A percentile compares a stretch with the other conserved stretches of the same genome.
These are phyloP conservation scores for Wallacemonas sp. DNA, from an alignment of 208 protist species.

Conservation along the genomic window DNA sequence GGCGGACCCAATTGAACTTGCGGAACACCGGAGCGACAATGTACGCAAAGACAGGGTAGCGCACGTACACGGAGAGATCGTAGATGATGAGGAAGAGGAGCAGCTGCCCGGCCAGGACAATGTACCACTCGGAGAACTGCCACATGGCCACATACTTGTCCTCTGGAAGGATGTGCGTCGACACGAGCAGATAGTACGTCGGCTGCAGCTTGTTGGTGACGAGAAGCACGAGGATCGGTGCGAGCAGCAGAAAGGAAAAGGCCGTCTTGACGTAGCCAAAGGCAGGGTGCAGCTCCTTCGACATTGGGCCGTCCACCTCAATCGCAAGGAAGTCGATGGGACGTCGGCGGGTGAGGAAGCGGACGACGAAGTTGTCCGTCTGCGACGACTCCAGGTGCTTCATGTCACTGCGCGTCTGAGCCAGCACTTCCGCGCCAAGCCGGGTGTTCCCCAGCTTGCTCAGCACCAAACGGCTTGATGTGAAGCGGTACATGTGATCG, in stretches of 20 bases:
- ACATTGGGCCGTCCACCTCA: constrained; percentile 69
- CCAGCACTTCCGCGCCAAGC: constrained; percentile 76
- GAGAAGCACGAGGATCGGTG: constrained; percentile 51
- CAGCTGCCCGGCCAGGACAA: constrained; percentile 64
- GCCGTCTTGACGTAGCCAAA: constrained; percentile 68
- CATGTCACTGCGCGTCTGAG: constrained; percentile 78
- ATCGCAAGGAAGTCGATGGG: constrained; percentile 81
- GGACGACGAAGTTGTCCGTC: constrained; percentile 52
- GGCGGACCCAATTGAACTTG: constrained; percentile 39
- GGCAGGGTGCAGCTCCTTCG: constrained; percentile 63
- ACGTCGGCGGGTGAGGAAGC: constrained; percentile 64
- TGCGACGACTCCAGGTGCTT: constrained; percentile 43
- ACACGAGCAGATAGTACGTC: constrained; percentile 77
- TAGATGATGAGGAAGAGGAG: constrained; percentile 70
- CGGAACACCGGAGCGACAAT: constrained; percentile 70
- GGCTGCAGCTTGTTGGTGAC: constrained; percentile 59
- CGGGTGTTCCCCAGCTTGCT: constrained; percentile 63
- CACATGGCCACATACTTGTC: constrained; percentile 76
- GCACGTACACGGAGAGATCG: constrained; percentile 77
- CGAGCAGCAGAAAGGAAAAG: constrained; percentile 50
- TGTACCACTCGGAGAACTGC: constrained; percentile 60
- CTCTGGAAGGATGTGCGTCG: constrained; percentile 47
- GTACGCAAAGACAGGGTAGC: constrained; percentile 73
- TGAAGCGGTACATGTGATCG: constrained; percentile 44
- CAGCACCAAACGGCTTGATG: constrained; percentile 40